Evolutionary conservation across 2,329 filamentous ascomycete species (phyloP).

Genomic region (Talaromyces sp.): DNA sequence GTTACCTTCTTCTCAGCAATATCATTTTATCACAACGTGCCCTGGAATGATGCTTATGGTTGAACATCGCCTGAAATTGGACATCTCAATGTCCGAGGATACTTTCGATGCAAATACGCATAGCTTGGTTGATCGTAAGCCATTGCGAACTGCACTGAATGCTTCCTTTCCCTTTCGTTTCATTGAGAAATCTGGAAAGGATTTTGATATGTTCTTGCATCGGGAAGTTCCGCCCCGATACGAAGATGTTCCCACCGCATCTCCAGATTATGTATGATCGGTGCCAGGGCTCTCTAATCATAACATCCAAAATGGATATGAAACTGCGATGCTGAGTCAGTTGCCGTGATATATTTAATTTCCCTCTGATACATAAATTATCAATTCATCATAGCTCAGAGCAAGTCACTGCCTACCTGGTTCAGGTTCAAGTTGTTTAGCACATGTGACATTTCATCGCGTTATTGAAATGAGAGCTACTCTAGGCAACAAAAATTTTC

Average conservation of each 20-base stretch:
- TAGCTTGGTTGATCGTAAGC: constrained; percentile 2
- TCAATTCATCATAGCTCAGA: too few relatives aligned
- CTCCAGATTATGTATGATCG: neutral
- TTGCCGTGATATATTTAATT: too few relatives aligned
- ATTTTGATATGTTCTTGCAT: neutral
- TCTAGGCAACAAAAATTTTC: too few relatives aligned
- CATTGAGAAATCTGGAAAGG: neutral
- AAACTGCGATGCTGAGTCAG: too few relatives aligned
- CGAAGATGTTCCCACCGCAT: neutral
- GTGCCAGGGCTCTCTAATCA: too few relatives aligned
- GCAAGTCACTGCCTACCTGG: too few relatives aligned
- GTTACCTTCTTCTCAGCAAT: neutral
- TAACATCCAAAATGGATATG: too few relatives aligned
- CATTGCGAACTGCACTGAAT: constrained; percentile 1
- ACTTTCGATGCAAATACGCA: neutral
- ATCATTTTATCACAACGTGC: neutral
- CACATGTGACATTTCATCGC: too few relatives aligned
- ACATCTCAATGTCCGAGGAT: constrained; percentile 3
- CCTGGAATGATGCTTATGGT: neutral
- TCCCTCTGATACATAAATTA: too few relatives aligned
- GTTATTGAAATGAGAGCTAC: too few relatives aligned
- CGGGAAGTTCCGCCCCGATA: neutral
- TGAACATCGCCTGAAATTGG: constrained; percentile 5
- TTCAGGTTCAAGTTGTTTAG: too few relatives aligned
- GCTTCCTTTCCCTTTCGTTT: constrained; percentile 7